Percentiles rank a stretch among this genome's conserved stretches.
Conservation (phyloP, 495 filamentous ascomycete species). For the Aspergillus ellipticus region DNA sequence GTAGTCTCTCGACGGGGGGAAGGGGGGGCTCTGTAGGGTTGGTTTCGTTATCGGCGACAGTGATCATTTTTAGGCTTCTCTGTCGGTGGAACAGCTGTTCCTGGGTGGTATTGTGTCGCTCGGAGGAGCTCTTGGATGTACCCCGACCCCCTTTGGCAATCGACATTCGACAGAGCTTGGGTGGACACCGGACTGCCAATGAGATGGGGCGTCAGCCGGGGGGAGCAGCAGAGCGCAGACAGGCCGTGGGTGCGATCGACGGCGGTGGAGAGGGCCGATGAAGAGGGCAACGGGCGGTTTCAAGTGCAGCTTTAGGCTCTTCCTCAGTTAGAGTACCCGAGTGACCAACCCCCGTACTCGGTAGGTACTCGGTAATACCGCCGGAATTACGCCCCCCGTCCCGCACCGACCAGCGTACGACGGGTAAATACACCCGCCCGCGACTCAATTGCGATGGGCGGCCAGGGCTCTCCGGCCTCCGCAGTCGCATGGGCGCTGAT, state of each 20-base stretch:
- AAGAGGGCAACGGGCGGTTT: not conserved
- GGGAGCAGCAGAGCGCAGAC: not conserved
- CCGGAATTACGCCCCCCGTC: no score
- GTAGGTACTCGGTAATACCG: not conserved
- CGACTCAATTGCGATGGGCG: not conserved
- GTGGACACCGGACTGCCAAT: slow-evolving; percentile 3
- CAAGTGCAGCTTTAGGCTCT: not conserved
- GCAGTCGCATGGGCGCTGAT: not conserved
- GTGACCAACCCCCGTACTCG: no score
- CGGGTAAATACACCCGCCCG: not conserved
- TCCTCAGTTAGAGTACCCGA: not conserved
- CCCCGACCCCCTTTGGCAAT: not conserved
- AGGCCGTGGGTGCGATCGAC: not conserved
- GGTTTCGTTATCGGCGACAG: no score
- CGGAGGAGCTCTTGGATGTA: not conserved
- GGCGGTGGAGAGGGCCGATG: not conserved
- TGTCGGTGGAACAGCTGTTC: no score
- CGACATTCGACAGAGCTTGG: not conserved
- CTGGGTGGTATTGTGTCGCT: not conserved
- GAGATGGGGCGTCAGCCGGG: not conserved
- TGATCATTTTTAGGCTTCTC: no score
- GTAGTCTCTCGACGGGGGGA: no score
- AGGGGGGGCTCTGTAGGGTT: no score
- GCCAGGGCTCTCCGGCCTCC: not conserved
- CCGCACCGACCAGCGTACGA: not conserved